phyloP scores from a whole-genome alignment of 2,329 filamentous ascomycete genomes.

The Colletotrichum sp. region DNA sequence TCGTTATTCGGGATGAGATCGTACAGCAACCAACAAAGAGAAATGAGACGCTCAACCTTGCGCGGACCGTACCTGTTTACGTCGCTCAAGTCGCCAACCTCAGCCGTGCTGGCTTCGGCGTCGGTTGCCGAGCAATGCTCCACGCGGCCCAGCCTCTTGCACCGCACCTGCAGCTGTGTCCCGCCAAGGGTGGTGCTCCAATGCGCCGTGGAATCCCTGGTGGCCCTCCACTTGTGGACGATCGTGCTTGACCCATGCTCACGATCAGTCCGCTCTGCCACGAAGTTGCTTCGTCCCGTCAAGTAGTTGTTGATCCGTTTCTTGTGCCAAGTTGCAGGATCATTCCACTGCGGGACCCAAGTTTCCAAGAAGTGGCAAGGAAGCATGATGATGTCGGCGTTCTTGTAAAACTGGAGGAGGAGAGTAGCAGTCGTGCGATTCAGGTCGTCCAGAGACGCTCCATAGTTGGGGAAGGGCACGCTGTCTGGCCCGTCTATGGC shows the following conservation, averaged over 20 bases:
- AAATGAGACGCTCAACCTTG: background rate
- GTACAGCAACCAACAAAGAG: background rate
- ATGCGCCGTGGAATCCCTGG: background rate
- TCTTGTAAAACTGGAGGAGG: too few species aligned
- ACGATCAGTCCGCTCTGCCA: background rate
- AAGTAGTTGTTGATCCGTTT: background rate
- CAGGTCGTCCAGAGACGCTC: background rate
- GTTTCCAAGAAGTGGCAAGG: background rate
- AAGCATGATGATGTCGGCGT: background rate
- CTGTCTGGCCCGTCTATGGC: background rate
- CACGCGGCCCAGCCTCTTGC: background rate
- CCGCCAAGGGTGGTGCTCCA: accelerated
- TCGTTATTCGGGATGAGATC: background rate
- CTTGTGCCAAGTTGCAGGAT: background rate
- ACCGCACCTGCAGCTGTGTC: background rate
- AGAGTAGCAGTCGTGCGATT: background rate
- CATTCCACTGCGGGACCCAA: background rate
- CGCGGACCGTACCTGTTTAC: background rate
- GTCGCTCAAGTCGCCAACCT: background rate
- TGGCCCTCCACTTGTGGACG: background rate
- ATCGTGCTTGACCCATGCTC: background rate
- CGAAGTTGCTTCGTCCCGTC: background rate
- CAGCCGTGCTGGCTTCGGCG: background rate
- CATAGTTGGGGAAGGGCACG: background rate
- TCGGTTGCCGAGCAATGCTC: background rate